Conservation (phyloP, 495 filamentous ascomycete genomes). For the Penicillium tannophilum region DNA sequence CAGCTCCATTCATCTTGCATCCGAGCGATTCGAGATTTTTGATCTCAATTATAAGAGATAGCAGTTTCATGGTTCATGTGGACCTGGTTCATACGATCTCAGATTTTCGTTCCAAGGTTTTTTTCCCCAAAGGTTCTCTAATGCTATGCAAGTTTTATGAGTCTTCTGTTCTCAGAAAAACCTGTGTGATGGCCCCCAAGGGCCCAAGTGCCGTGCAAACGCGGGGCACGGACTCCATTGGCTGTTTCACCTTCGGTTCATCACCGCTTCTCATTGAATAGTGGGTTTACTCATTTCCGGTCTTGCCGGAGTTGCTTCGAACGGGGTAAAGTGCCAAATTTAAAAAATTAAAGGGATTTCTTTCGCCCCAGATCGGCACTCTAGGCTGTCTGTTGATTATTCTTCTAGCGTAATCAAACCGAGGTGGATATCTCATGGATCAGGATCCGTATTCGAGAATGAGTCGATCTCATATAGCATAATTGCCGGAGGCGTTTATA, state of each 20-base stretch:
- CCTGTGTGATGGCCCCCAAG: conserved; percentile 12
- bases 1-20: background rate
- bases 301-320: conserved; percentile 7
- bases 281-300: conserved; percentile 16
- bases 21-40: background rate
- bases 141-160: background rate
- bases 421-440: background rate
- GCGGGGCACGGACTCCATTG: conserved; percentile 23
- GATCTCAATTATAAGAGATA: background rate
- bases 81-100: background rate
- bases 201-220: conserved; percentile 13
- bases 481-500: background rate
- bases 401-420: background rate
- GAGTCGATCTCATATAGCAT: background rate
- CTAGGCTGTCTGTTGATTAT: background rate
- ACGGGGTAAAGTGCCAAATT: background rate
- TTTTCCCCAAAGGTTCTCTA: too few species aligned
- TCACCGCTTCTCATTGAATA: conserved; percentile 12
- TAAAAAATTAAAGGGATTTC: background rate
- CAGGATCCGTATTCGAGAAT: background rate
- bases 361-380: conserved; percentile 1
- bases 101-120: background rate
- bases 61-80: background rate
- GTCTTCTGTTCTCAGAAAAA: background rate
- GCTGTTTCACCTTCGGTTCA: conserved; percentile 14